Conservation (phyloP, 805 yeast species). For the Metschnikowia cerradonensis region DNA sequence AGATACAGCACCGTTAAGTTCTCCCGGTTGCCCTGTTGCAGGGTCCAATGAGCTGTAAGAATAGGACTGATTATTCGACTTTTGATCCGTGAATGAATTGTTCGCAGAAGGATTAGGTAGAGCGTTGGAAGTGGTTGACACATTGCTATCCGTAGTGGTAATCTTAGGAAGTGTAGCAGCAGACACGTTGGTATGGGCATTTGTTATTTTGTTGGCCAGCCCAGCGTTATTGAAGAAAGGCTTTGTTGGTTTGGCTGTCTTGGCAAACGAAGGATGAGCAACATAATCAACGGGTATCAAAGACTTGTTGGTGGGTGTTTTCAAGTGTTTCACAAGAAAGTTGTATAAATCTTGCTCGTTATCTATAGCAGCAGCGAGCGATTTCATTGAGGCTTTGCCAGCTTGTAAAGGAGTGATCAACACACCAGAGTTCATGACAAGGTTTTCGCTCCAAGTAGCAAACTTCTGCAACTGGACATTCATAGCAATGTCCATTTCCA, state of each 20-base stretch:
- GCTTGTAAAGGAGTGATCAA: slow-evolving; percentile 69
- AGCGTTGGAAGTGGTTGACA: neutral
- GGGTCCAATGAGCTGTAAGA: slow-evolving; percentile 34
- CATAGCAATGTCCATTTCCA: slow-evolving; percentile 88
- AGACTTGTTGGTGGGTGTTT: slow-evolving; percentile 36
- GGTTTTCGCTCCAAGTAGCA: slow-evolving; percentile 81
- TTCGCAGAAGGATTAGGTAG: slow-evolving; percentile 1
- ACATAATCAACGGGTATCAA: slow-evolving; percentile 67
- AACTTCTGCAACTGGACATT: slow-evolving; percentile 84
- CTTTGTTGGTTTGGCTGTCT: slow-evolving; percentile 25
- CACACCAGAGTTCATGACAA: slow-evolving; percentile 80
- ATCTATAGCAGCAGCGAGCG: slow-evolving; percentile 71
- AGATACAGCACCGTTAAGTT: slow-evolving; percentile 34
- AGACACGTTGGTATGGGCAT: slow-evolving; percentile 1
- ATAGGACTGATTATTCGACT: slow-evolving; percentile 5
- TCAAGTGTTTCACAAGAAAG: slow-evolving; percentile 51
- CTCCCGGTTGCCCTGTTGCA: slow-evolving; percentile 23
- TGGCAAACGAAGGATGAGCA: slow-evolving; percentile 61
- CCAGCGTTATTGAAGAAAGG: slow-evolving; percentile 26
- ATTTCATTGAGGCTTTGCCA: slow-evolving; percentile 62
- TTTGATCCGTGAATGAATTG: slow-evolving; percentile 4
- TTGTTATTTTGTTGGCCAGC: neutral
- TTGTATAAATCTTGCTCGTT: slow-evolving; percentile 79
- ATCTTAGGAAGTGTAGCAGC: neutral
- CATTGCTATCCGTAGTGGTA: neutral